Base-by-base conservation (phyloP, 2,329 filamentous ascomycete genomes). In the Venturia aucupariae region DNA sequence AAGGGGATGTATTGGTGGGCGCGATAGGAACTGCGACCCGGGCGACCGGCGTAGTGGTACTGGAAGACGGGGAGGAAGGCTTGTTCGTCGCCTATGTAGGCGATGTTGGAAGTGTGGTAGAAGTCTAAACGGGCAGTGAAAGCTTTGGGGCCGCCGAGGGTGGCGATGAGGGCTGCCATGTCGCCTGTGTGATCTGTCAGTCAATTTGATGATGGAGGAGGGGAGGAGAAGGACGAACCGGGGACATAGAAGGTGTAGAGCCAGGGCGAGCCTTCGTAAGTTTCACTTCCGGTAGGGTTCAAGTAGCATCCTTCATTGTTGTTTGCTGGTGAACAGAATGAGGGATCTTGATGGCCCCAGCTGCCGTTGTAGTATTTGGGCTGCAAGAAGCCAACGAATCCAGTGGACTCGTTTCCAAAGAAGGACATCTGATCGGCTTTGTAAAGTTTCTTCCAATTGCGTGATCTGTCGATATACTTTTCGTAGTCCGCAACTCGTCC, bases 201-300 rank as follows among this genome's bases (percentile, higher is more conserved):
- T 19, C 17, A 11, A 19, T 39, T 44, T 4, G 3, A 60, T 44
- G 8, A 2, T 41, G 55, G 10, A 1, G 11, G 19, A 11, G 32
- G 30, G 8, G 2, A 4, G 13, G 51, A 2, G 27, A 27, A 24
- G 62, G 76, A 72, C 61, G 79, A 77, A 39, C 79, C 77, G 0
- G 78, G 78, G 0, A 79, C 78, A 64, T 77, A 80, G 68, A 68
- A 91, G n/a, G 84, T 84, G 70, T 91, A 91, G 64, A 90, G 82
- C 88, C 88, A 92, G 1, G 83, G 77, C 66, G 83, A 86, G 55
- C 84, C 86, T 72, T 92, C 89, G 68, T 88, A 91, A 0, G 88
- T 90, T 73, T 91, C 88, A 7, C 82, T 79, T 0, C 83, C 86
- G 1, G 74, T 75, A 1, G 67, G 69, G 5, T 73, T 74, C 38